Percentiles rank a stretch among this genome's conserved stretches.
Conservation (phyloP, 257 asterid species). For the Solanum ossicruentum region DNA sequence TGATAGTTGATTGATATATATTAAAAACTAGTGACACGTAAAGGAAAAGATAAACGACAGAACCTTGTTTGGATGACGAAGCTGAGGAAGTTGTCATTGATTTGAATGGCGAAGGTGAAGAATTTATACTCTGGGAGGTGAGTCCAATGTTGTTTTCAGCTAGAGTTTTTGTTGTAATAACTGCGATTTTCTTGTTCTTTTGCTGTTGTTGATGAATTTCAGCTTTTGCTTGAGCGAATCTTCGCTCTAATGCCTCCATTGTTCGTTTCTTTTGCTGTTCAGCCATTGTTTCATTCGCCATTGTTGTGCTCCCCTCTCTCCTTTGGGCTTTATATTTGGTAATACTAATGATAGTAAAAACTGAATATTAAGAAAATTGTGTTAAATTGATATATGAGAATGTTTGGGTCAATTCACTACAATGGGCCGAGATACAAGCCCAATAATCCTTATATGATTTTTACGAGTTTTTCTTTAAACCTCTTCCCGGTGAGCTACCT, state of each 20-base stretch:
- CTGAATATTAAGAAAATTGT: too few species aligned
- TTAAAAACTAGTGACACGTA: background rate
- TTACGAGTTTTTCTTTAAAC: too few species aligned
- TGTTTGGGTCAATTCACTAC: background rate
- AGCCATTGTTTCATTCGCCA: background rate
- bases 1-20: background rate
- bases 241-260: conserved; percentile 61
- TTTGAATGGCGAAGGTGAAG: conserved; percentile 6
- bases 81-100: background rate
- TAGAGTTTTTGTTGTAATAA: conserved; percentile 4
- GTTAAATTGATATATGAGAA: background rate
- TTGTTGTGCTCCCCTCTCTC: background rate
- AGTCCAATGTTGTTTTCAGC: conserved; percentile 6
- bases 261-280: conserved; percentile 64
- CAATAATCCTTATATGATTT: background rate
- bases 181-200: conserved; percentile 20
- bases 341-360: too few species aligned
- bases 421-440: background rate
- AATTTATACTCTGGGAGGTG: background rate
- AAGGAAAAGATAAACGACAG: background rate
- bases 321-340: background rate
- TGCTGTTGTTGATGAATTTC: conserved; percentile 34
- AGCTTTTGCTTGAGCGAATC: conserved; percentile 67
- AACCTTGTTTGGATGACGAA: conserved; percentile 47
- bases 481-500: too few species aligned